Base-by-base conservation (phyloP, 2,329 filamentous ascomycete genomes). In the Zymoseptoria crescenta region DNA sequence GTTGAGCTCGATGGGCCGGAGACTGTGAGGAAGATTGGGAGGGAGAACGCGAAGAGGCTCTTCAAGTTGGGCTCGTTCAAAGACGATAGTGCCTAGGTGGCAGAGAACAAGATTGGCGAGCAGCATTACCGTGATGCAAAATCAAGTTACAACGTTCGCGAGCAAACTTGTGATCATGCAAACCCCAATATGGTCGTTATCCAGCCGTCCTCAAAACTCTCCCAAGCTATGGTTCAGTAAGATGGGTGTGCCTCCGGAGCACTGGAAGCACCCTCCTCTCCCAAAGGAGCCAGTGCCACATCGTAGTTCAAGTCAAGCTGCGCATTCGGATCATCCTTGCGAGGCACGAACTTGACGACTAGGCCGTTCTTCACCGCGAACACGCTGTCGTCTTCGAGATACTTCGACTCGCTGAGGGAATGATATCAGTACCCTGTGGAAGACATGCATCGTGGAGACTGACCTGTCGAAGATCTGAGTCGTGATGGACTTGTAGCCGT, bases 391-490 rank as follows among this genome's bases (percentile, higher is more conserved):
- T 84, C 77, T 19, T 76, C 75, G 50, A 89, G 76, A 65, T 88
- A 85, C 62, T 81, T 79, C 72, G 61, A 85, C 84, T 62, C 83
- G 79, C 59, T 79, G 76, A 3, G 20, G 9, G 9, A 16, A 24
- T 2, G 2, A 6, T 29, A 27, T 24, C 24, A 52, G 28, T 24
- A 13, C 9, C 4, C 7, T 21, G 20, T n/a, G 8, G 16, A 27
- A 27, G 20, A 16, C 19, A 4, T 16, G 35, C 16, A 10, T 28
- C 57, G 51, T 54, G 27, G 24, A 62, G 6, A 62, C 60, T 13
- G 60, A 62, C 35, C 62, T 59, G 71, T 91, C 87, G 70, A 91
- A 93, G 57, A 94, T 85, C 72, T 94, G 89, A 1, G 88, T 91
- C 0, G 86, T 87, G 53, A 95, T 80, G 0, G 86, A 79, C 67